Percentiles rank a stretch among this genome's conserved stretches.
Conservation (phyloP, 2,329 filamentous ascomycete genomes). For the Trichoderma sp. region DNA sequence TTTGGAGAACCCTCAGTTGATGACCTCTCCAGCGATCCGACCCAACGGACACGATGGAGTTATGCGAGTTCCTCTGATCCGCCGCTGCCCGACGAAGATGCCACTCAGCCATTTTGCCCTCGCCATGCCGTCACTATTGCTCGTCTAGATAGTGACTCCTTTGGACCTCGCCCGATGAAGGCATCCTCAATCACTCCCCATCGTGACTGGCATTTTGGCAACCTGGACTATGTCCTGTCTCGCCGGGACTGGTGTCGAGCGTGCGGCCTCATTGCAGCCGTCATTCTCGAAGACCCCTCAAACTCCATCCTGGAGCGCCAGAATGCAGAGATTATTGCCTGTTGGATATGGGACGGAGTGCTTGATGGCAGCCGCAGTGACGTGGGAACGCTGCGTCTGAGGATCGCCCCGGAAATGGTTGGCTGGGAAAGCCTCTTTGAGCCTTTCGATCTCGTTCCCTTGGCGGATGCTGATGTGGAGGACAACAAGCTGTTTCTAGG, state of each 20-base stretch:
- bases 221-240: slow-evolving; percentile 1
- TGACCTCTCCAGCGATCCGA: slow-evolving; percentile 2
- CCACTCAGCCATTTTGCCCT: slow-evolving; percentile 17
- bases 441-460: slow-evolving; percentile 22
- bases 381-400: slow-evolving; percentile 17
- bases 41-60: slow-evolving; percentile 8
- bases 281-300: neutral
- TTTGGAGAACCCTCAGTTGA: slow-evolving; percentile 2
- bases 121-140: slow-evolving; percentile 16
- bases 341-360: slow-evolving; percentile 27
- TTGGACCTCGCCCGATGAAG: neutral
- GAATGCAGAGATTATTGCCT: slow-evolving; percentile 20
- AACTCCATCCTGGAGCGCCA: neutral
- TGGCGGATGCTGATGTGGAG: neutral
- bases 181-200: neutral
- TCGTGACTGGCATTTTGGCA: slow-evolving; percentile 25
- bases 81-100: slow-evolving; percentile 11
- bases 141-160: neutral
- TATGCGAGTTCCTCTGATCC: slow-evolving; percentile 9
- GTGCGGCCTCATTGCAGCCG: slow-evolving; percentile 14
- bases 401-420: slow-evolving; percentile 20
- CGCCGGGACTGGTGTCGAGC: slow-evolving; percentile 14
- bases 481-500: neutral
- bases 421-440: slow-evolving; percentile 23
- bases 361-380: neutral